Evolutionary conservation across 2,329 filamentous ascomycete genomes (phyloP), one percentile per base, ranked within the genome.

Genomic region (Ophiocordyceps robertsii): DNA sequence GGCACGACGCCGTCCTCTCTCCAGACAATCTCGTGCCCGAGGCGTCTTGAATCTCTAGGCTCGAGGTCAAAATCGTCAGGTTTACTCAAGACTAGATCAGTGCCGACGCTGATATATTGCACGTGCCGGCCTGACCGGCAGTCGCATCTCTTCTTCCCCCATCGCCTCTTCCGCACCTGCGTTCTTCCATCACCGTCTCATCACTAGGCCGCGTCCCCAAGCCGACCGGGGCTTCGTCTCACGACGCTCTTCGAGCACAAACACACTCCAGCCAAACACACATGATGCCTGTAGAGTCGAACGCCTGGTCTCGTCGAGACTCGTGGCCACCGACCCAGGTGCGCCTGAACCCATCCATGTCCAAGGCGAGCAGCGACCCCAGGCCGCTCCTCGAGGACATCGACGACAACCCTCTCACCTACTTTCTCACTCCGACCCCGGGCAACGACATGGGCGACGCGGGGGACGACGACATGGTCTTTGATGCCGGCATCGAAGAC

Each of bases 401-500:
- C 41, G 67, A 72, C 47, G 65, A 72, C 38, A 68, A 75, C 47
- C 73, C 73, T 14, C 62, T 77, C 41, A 69, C 65, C 39, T 75
- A 73, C 54, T 77, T 77, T 49, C 64, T 77, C 36, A 74, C 72
- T 2, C 69, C 73, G 1, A 60, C 65, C 0, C 62, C 68, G 1
- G 58, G 60, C 11, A 51, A 64, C 11, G 64, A 69, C 17, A 62
- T 65, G 19, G 56, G 62, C 12, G 62, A 61, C 30, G 50, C 60
- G n/a, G 32, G 27, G 29, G 57, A 67, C 37, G 61, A 61, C 47
- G 65, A 69, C 54, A 61, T 70, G 59, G 69, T 73, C 48, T 69
- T 74, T 49, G 72, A 77, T 52, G 73, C 73, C 32, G 72, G 73
- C 43, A 77, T 77, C 53, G 72, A 76, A 52, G 66, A 72, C 49